Evolutionary conservation across 768 basidiomycete genomes (phyloP).

Genomic region (Collybia mongolica): DNA sequence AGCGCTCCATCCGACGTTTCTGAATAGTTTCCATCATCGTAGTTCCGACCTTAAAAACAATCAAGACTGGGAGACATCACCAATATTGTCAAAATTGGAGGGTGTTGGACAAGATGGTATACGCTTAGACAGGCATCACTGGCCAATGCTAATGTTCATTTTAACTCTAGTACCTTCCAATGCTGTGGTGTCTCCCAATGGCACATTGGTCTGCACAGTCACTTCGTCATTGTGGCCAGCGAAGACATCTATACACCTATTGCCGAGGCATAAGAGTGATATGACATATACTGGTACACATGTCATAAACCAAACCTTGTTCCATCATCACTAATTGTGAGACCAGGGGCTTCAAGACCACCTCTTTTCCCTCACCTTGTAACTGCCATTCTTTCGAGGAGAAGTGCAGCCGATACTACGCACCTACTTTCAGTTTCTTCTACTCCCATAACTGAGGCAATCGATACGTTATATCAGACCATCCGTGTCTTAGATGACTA

Average conservation of each 20-base stretch:
- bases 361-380: constrained; percentile 26
- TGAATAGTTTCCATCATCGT: not conserved
- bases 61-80: constrained; percentile 46
- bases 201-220: constrained; percentile 50
- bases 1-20: not conserved
- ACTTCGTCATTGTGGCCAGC: constrained; percentile 41
- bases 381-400: constrained; percentile 48
- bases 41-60: constrained; percentile 57
- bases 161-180: constrained; percentile 53
- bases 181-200: constrained; percentile 58
- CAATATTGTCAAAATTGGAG: constrained; percentile 41
- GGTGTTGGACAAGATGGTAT: constrained; percentile 51
- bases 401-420: constrained; percentile 57
- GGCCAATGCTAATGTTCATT: not conserved
- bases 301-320: not conserved
- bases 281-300: constrained; percentile 11
- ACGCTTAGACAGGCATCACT: constrained; percentile 13
- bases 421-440: constrained; percentile 49
- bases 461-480: constrained; percentile 45
- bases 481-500: constrained; percentile 45
- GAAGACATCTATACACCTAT: constrained; percentile 39
- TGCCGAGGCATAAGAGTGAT: constrained; percentile 34
- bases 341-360: constrained; percentile 12
- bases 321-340: not conserved
- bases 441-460: constrained; percentile 38